Percentiles rank a stretch among this genome's conserved stretches.
These are phyloP conservation scores for Suhomyces vadensis DNA, from an alignment of 805 yeast genomes.

Conservation along the genomic window DNA sequence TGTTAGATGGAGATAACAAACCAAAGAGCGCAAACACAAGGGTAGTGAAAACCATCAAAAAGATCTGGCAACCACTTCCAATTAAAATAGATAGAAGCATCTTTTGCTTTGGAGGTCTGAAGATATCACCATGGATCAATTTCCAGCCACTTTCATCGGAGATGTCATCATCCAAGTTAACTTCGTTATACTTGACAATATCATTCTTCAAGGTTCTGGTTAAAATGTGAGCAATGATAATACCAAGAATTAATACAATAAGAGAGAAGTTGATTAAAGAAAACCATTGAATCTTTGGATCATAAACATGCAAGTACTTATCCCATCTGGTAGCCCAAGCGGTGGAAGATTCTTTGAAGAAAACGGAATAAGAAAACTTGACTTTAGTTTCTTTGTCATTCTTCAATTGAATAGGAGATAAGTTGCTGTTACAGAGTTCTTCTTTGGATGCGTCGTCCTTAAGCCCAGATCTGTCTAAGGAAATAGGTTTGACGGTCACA, in stretches of 20 bases:
- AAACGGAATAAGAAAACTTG: conserved; percentile 81
- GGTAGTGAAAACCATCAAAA: conserved; percentile 72
- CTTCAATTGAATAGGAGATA: conserved; percentile 48
- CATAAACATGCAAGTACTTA: conserved; percentile 86
- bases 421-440: conserved; percentile 31
- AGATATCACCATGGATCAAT: conserved; percentile 90
- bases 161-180: conserved; percentile 81
- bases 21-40: conserved; percentile 85
- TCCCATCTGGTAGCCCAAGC: conserved; percentile 99
- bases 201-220: conserved; percentile 80
- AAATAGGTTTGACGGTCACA: conserved; percentile 70
- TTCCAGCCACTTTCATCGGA: conserved; percentile 98
- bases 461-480: conserved; percentile 42
- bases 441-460: conserved; percentile 23
- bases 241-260: conserved; percentile 73
- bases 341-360: conserved; percentile 66
- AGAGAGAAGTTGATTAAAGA: conserved; percentile 84
- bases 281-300: conserved; percentile 95
- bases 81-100: conserved; percentile 75
- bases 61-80: conserved; percentile 86
- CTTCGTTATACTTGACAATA: conserved; percentile 83
- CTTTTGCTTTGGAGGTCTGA: conserved; percentile 74
- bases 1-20: conserved; percentile 85
- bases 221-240: conserved; percentile 76
- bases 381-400: conserved; percentile 57